Evolutionary conservation across 73 alveolate species (phyloP).

Genomic region (Tetrahymena malaccensis): DNA sequence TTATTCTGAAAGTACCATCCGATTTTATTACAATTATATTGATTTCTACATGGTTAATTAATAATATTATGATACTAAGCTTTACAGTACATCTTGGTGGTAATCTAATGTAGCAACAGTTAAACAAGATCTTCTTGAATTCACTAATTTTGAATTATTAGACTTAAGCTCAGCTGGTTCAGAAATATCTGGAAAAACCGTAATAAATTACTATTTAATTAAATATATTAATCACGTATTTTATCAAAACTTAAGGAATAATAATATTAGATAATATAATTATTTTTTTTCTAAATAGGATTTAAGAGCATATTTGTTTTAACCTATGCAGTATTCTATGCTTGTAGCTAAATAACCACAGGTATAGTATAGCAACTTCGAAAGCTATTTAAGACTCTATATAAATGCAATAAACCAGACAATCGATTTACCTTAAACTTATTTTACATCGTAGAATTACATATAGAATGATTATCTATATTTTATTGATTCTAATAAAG

Average conservation of each 20-base stretch:
- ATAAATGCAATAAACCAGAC: neutral
- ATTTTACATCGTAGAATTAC: neutral
- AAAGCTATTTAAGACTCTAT: neutral
- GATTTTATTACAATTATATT: neutral
- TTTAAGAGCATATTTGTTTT: neutral
- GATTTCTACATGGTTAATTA: neutral
- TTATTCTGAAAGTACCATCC: neutral
- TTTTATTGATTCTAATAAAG: conserved; percentile 6
- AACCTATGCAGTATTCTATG: neutral
- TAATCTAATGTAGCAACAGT: neutral
- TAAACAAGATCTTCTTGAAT: neutral
- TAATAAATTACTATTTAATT: neutral
- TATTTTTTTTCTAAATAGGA: neutral
- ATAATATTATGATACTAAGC: neutral
- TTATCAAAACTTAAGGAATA: no score
- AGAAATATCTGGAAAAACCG: neutral
- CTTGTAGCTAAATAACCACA: neutral
- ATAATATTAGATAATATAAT: no score
- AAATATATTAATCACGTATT: neutral
- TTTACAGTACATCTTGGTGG: neutral
- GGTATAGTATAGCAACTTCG: neutral
- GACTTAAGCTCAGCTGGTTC: neutral
- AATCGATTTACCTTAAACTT: neutral
- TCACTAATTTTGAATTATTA: neutral
- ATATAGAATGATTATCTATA: conserved; percentile 5